phyloP scores from a whole-genome alignment of 2,329 filamentous ascomycete genomes.

The Fusarium euwallaceae region DNA sequence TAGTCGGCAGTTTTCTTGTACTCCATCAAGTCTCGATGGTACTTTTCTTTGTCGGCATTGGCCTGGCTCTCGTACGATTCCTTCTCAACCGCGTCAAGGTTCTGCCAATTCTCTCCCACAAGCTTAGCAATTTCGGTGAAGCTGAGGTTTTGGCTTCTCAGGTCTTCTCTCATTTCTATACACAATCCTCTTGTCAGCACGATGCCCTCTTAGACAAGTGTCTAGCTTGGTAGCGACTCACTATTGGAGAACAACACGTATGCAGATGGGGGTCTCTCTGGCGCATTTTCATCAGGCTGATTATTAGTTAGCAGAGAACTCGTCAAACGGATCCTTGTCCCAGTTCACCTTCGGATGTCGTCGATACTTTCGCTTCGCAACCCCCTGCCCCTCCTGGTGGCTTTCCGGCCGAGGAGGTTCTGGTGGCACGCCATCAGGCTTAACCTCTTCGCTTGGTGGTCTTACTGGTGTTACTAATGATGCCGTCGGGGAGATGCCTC shows the following conservation, averaged over 20 bases:
- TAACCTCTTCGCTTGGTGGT: conserved; percentile 66
- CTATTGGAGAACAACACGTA: conserved; percentile 90
- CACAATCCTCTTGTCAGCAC: conserved; percentile 6
- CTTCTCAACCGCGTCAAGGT: conserved; percentile 73
- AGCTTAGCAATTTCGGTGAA: conserved; percentile 89
- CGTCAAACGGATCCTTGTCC: not conserved
- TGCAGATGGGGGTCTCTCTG: conserved; percentile 83
- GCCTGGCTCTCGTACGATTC: conserved; percentile 81
- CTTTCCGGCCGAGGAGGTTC: conserved; percentile 63
- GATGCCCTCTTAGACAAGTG: not conserved
- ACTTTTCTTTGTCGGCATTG: conserved; percentile 80
- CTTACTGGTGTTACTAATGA: conserved; percentile 64
- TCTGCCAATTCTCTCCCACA: conserved; percentile 86
- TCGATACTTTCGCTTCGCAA: conserved; percentile 80
- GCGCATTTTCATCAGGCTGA: conserved; percentile 82
- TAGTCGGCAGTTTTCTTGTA: conserved; percentile 84
- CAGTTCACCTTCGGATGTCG: conserved; percentile 78
- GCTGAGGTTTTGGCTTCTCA: conserved; percentile 81
- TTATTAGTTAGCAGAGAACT: conserved; percentile 8
- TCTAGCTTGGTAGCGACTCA: conserved; percentile 57
- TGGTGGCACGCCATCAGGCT: conserved; percentile 65
- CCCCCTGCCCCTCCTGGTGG: conserved; percentile 58
- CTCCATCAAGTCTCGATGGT: conserved; percentile 77
- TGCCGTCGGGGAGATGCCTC: conserved; percentile 70
- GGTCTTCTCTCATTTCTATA: conserved; percentile 79